Percentiles rank a stretch among this genome's conserved stretches.
These are phyloP conservation scores for Artemisia annua DNA, from an alignment of 129 eudicot species.

Conservation along the genomic window DNA sequence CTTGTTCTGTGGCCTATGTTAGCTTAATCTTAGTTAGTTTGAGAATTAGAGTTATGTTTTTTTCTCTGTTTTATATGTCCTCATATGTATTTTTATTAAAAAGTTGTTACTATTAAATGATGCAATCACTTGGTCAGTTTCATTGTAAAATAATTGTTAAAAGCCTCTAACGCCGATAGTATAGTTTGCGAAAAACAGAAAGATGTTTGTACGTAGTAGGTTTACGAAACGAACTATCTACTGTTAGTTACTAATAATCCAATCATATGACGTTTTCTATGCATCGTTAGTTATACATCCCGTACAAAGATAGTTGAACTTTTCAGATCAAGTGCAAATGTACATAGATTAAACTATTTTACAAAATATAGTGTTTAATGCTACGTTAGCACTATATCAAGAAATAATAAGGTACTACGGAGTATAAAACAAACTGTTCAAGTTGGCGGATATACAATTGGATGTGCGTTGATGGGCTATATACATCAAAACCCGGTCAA, in stretches of 20 bases:
- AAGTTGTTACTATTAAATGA: background rate
- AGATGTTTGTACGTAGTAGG: no score
- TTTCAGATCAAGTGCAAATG: slow-evolving; percentile 18
- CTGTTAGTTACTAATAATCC: no score
- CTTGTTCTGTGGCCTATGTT: slow-evolving; percentile 63
- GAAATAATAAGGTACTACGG: background rate
- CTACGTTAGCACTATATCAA: slow-evolving; percentile 10
- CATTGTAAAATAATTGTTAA: background rate
- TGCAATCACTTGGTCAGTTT: background rate
- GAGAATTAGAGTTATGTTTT: background rate
- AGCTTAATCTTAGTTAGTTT: slow-evolving; percentile 9
- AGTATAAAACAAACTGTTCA: background rate
- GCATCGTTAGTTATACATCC: background rate
- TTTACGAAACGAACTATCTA: background rate
- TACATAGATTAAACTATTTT: slow-evolving; percentile 11
- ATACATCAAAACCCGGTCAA: slow-evolving; percentile 30
- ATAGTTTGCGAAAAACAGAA: no score
- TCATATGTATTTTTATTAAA: no score
- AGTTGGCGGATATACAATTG: slow-evolving; percentile 27
- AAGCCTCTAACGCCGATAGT: background rate
- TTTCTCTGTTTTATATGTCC: no score
- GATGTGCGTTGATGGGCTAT: slow-evolving; percentile 17
- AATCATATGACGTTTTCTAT: background rate
- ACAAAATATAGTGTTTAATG: slow-evolving; percentile 1
- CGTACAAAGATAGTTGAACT: background rate